Conservation (phyloP, 257 asterid genomes). For the Nicotiana benthamiana region DNA sequence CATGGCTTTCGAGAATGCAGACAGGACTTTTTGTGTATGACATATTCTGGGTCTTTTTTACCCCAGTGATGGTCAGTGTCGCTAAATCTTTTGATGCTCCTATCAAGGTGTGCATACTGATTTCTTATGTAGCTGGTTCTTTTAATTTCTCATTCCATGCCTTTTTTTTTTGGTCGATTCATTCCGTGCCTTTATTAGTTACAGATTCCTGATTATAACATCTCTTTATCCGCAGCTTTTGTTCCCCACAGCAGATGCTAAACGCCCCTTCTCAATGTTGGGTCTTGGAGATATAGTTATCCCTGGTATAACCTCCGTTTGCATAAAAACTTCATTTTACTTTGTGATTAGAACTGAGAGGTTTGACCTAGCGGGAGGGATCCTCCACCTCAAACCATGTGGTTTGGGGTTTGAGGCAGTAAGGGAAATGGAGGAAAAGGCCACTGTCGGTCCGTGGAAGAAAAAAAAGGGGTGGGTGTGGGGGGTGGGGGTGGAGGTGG, state of each 20-base stretch:
- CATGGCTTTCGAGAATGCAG: too few relatives aligned
- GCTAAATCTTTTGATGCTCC: conserved; percentile 98
- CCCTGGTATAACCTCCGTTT: conserved; percentile 56
- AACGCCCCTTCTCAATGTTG: conserved; percentile 95
- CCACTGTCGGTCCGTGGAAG: neutral
- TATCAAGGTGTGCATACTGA: conserved; percentile 52
- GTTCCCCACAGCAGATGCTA: conserved; percentile 76
- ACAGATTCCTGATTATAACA: conserved; percentile 2
- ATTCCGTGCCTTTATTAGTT: neutral
- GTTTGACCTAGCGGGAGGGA: neutral
- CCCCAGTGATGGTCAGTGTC: conserved; percentile 98
- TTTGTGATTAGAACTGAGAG: neutral
- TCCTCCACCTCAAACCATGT: neutral
- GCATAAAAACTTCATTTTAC: neutral
- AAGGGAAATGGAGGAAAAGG: neutral
- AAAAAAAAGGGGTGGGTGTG: too few relatives aligned
- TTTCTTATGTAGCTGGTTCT: neutral
- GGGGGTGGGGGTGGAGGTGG: neutral
- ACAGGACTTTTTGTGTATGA: conserved; percentile 89
- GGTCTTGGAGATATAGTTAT: conserved; percentile 98
- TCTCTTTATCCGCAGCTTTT: conserved; percentile 55
- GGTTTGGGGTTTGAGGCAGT: neutral
- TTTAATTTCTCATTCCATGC: neutral
- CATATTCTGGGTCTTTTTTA: conserved; percentile 96
- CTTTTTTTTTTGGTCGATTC: neutral